These are phyloP conservation scores for Candida suzukii DNA, from an alignment of 805 yeast genomes.

Conservation along the genomic window DNA sequence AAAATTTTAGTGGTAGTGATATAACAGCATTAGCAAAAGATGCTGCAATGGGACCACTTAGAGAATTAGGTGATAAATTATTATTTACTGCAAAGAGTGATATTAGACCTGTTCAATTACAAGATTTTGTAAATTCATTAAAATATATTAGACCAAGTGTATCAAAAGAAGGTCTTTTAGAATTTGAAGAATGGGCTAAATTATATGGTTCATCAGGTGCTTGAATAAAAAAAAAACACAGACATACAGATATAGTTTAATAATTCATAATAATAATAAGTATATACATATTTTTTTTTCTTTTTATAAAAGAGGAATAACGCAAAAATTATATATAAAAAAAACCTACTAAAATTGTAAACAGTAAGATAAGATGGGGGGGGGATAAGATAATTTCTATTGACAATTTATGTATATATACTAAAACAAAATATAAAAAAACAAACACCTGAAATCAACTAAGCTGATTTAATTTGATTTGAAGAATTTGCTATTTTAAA, in stretches of 20 bases:
- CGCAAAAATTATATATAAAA: too few species aligned
- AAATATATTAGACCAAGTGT: constrained; percentile 84
- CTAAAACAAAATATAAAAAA: too few species aligned
- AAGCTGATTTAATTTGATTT: neutral
- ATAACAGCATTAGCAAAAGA: constrained; percentile 91
- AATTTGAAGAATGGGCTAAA: constrained; percentile 85
- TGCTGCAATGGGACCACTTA: constrained; percentile 95
- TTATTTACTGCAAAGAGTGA: constrained; percentile 61
- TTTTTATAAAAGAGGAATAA: too few species aligned
- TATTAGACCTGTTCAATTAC: constrained; percentile 66
- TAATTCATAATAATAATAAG: neutral
- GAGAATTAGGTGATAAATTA: constrained; percentile 82
- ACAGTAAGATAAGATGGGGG: too few species aligned
- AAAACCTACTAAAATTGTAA: too few species aligned
- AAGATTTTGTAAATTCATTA: constrained; percentile 72
- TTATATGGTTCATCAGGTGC: constrained; percentile 87
- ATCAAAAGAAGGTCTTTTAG: constrained; percentile 66
- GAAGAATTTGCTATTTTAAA: constrained; percentile 10
- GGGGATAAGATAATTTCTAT: too few species aligned
- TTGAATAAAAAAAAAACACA: constrained; percentile 18
- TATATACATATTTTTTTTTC: neutral
- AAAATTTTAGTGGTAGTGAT: constrained; percentile 81
- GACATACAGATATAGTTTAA: too few species aligned
- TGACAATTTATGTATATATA: too few species aligned
- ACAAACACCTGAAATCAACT: too few species aligned